Evolutionary conservation across 345 rosid genomes (phyloP).

Genomic region (Kandelia obovata): DNA sequence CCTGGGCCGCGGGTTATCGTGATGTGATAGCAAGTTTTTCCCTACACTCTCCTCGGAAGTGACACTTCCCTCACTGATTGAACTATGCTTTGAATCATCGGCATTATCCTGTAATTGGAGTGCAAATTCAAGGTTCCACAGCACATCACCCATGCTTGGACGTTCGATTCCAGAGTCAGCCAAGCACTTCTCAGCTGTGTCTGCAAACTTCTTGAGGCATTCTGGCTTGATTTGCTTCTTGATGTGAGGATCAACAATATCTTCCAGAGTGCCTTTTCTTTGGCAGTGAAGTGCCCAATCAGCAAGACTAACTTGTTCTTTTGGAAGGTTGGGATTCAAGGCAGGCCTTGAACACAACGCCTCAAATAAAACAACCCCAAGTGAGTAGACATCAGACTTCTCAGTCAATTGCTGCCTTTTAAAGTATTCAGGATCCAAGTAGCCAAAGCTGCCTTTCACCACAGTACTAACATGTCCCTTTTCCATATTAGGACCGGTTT

Average conservation of each 20-base stretch:
- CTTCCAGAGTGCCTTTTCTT: slow-evolving; percentile 49
- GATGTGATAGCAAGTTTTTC: slow-evolving; percentile 5
- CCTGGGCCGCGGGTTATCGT: slow-evolving; percentile 24
- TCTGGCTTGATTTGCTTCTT: slow-evolving; percentile 47
- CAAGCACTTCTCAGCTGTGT: slow-evolving; percentile 67
- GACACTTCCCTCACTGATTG: slow-evolving; percentile 10
- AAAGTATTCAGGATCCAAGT: slow-evolving; percentile 86
- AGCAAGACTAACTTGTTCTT: slow-evolving; percentile 78
- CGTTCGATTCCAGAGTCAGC: slow-evolving; percentile 58
- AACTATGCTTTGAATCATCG: slow-evolving; percentile 23
- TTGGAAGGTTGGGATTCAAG: slow-evolving; percentile 55
- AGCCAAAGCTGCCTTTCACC: slow-evolving; percentile 93
- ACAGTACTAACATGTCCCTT: slow-evolving; percentile 80
- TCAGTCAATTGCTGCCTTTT: slow-evolving; percentile 74
- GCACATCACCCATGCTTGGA: slow-evolving; percentile 78
- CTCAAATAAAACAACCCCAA: slow-evolving; percentile 85
- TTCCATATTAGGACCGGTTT: slow-evolving; percentile 73
- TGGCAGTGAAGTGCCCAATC: slow-evolving; percentile 72
- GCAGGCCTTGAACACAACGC: slow-evolving; percentile 70
- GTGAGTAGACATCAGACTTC: slow-evolving; percentile 85
- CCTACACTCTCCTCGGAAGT: slow-evolving; percentile 16
- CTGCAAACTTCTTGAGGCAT: slow-evolving; percentile 59
- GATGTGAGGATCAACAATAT: slow-evolving; percentile 58
- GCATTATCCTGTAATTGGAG: slow-evolving; percentile 55
- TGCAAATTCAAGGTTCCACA: slow-evolving; percentile 74